Evolutionary conservation across 805 yeast species (phyloP), one percentile per base, ranked within the genome.

Genomic region (Barnettozyma vustinii): DNA sequence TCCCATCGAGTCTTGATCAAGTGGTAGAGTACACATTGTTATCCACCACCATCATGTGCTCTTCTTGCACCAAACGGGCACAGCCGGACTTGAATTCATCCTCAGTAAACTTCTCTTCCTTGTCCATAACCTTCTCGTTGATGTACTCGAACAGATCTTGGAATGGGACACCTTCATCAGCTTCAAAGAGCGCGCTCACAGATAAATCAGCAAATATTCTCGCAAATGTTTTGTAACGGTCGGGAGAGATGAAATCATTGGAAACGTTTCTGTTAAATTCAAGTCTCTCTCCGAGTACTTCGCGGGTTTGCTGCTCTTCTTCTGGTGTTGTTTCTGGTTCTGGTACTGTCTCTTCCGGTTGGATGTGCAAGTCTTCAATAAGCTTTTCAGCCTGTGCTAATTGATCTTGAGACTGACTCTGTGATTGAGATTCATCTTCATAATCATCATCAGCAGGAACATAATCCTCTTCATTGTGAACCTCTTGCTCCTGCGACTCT

Each of bases 11-110:
- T 10, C 39, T 37, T 21, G 25, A 26, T 37, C 21, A 59, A 71
- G 40, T 48, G 7, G 46, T 40, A 16, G 12, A 71, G 75, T 76
- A 77, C 19, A 77, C 71, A 52, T 69, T 69, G 26, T 69, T 75
- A 25, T 74, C 81, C 9, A 77, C 69, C 20, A 71, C 58, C 79
- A 76, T 73, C 42, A 78, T 50, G 39, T 75, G 70, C 49, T 77
- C 76, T 49, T 71, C 71, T 3, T 63, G 67, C 21, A 69, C 72
- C 70, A 78, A 62, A n/a, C 66, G 57, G 18, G 57, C 57, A 41
- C 76, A 57, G 35, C 79, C 81, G 26, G 71, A 71, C 13, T 63
- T 56, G 41, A 73, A 77, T 55, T 76, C 82, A 5, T 63, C 68
- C 5, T 61, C 64, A 9, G 68, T 67, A 50, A 70, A 77, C 37